phyloP scores from a whole-genome alignment of 2,329 filamentous ascomycete genomes.

The Triangularia verruculosa region DNA sequence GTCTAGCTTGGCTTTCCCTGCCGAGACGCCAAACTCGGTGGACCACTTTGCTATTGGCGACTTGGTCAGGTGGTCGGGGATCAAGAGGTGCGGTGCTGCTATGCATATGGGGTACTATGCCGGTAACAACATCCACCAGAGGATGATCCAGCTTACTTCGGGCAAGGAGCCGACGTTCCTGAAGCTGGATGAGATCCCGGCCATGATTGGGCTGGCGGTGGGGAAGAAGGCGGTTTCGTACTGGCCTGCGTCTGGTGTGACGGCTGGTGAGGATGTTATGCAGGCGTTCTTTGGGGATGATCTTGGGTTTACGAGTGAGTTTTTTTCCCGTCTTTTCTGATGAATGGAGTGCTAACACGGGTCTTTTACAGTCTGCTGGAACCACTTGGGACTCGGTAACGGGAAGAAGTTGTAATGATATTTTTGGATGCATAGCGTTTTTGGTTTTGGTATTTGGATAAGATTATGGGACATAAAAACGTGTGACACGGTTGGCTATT shows the following conservation, averaged over 20 bases:
- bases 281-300: conserved; percentile 65
- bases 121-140: conserved; percentile 65
- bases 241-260: conserved; percentile 54
- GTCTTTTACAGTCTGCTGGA: conserved; percentile 49
- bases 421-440: neutral
- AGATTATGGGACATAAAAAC: too few species aligned
- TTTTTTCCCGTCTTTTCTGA: neutral
- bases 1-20: conserved; percentile 54
- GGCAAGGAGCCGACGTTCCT: conserved; percentile 44
- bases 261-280: conserved; percentile 60
- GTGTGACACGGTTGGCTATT: neutral
- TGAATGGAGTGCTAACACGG: conserved; percentile 4
- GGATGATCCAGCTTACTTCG: conserved; percentile 46
- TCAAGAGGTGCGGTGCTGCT: conserved; percentile 74
- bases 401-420: conserved; percentile 18
- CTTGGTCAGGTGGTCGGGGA: conserved; percentile 67
- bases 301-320: conserved; percentile 50
- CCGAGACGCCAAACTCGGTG: conserved; percentile 52
- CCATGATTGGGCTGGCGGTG: conserved; percentile 69
- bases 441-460: too few species aligned
- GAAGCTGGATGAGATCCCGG: conserved; percentile 52
- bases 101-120: conserved; percentile 70
- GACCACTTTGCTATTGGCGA: conserved; percentile 70
- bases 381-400: conserved; percentile 47
- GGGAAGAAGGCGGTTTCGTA: conserved; percentile 68